Base-by-base conservation (phyloP, 305 asterid species). In the Striga hermonthica region DNA sequence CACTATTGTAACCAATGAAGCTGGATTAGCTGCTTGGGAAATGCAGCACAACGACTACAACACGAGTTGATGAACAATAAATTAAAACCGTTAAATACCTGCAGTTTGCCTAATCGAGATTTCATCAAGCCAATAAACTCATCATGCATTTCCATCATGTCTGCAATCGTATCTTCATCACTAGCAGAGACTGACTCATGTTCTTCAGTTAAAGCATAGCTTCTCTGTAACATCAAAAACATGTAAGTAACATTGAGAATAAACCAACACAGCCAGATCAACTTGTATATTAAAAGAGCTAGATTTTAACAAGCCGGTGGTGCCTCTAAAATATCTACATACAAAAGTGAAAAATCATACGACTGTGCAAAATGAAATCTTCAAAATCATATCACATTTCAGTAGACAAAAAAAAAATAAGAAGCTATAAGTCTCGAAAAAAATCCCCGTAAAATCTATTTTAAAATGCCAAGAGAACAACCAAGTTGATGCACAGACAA, bases 61-160 rank as follows among this genome's bases (percentile, higher is more conserved):
- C 43, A 67, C 8, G 60, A 45, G 38, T n/a, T 57, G 11, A 56
- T 64, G 38, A 71, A 56, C 35, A 62, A 58, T 31, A 41, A 14
- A 60, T 48, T 12, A 72, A 37, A 31, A 52, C 71, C 58, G 45
- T 48, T 22, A 73, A 36, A 64, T 80, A 88, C 97, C 95, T 93
- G 90, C 62, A 93, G 78, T 80, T 93, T 93, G 69, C 85, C 81
- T 67, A 90, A 75, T 70, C 96, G 96, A 69, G 97, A 74, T 68
- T 78, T 91, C 97, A 90, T 90, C 77, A 87, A 86, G 72, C 88
- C 82, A 57, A 86, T 76, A 77, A 93, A 93, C 60, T 82, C 93
- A 74, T 78, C 86, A 40, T 93, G 99, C 72, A 69, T 80, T 70
- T 86, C 88, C 82, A 93, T 77, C 83, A 90, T 53, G 77, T 88